phyloP scores from a whole-genome alignment of 176 grass and related monocot genomes.

The Lolium rigidum region DNA sequence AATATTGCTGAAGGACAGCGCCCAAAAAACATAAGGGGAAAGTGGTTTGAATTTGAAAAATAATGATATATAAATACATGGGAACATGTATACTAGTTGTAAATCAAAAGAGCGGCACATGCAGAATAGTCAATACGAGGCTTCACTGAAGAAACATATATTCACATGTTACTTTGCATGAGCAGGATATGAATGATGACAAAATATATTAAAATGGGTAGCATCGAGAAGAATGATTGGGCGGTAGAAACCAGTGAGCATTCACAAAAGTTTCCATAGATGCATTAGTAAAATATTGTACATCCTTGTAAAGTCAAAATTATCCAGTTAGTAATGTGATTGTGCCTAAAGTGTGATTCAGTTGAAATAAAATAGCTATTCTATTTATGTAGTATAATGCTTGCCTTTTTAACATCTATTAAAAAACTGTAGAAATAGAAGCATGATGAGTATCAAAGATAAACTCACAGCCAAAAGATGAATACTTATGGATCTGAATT shows the following conservation, averaged over 20 bases:
- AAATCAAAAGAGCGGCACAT: background rate
- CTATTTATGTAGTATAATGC: background rate
- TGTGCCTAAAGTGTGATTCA: background rate
- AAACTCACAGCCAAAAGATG: slow-evolving; percentile 19
- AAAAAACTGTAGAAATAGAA: background rate
- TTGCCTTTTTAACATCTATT: background rate
- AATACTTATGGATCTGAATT: background rate
- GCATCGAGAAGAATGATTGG: background rate
- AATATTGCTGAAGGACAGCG: no score
- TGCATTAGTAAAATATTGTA: background rate
- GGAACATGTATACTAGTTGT: background rate
- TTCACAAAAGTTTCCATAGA: background rate
- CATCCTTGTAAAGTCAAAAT: background rate
- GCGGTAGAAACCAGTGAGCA: background rate
- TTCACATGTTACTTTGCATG: slow-evolving; percentile 1
- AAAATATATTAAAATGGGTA: background rate
- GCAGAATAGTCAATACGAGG: background rate
- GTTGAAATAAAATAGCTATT: background rate
- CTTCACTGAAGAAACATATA: background rate
- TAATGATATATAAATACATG: no score
- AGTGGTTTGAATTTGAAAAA: no score
- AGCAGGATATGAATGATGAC: background rate
- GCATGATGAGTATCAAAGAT: background rate
- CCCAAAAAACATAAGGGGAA: background rate
- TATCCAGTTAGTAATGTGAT: background rate